Conservation (phyloP, 306 rosid genomes). For the Dalbergia oliveri region DNA sequence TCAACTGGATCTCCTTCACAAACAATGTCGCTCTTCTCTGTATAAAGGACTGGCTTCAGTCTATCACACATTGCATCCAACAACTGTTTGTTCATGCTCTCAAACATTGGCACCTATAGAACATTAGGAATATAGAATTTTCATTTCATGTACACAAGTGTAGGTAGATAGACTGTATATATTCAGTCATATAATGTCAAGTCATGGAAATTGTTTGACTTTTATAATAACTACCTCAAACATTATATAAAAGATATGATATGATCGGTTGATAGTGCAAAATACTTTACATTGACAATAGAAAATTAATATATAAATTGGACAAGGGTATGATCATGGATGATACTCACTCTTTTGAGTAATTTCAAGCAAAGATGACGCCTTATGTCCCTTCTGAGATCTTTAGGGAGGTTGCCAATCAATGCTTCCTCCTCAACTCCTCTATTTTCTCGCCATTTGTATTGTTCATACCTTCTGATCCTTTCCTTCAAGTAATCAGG, state of each 20-base stretch:
- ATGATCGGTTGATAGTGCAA: neutral
- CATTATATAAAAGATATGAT: neutral
- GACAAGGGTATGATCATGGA: neutral
- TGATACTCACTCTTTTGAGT: constrained; percentile 66
- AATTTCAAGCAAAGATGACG: constrained; percentile 82
- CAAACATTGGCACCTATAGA: constrained; percentile 81
- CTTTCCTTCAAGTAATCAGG: constrained; percentile 71
- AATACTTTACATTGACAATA: neutral
- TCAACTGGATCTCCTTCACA: constrained; percentile 95
- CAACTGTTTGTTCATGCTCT: constrained; percentile 72
- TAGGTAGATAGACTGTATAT: neutral
- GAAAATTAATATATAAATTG: no score
- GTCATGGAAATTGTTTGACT: neutral
- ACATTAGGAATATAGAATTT: neutral
- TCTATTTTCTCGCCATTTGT: constrained; percentile 93
- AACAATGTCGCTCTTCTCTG: constrained; percentile 66
- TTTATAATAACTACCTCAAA: no score
- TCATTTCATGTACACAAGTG: neutral
- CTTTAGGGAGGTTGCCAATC: constrained; percentile 81
- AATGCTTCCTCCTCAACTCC: constrained; percentile 85
- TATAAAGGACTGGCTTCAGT: constrained; percentile 80
- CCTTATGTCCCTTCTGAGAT: constrained; percentile 86
- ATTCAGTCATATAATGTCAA: no score
- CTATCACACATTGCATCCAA: constrained; percentile 78
- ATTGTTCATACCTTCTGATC: constrained; percentile 79